Percentiles rank a stretch among this genome's conserved stretches.
These are phyloP conservation scores for Helotiales sp. DNA, from an alignment of 2,329 filamentous ascomycete genomes.

Conservation along the genomic window DNA sequence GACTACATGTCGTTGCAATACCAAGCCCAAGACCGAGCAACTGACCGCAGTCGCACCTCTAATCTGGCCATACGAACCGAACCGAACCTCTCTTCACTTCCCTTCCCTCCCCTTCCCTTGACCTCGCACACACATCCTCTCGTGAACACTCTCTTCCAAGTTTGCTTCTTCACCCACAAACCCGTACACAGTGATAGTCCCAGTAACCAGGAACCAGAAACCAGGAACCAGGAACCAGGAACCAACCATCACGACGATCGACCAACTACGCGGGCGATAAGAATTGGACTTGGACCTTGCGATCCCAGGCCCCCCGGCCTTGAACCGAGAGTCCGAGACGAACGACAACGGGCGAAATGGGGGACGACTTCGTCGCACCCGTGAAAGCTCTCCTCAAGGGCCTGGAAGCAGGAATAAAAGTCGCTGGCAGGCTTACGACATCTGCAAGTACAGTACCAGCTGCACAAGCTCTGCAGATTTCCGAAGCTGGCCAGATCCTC, in stretches of 20 bases:
- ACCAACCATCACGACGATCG: constrained; percentile 3
- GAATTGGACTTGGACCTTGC: constrained; percentile 13
- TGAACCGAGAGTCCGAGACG: not conserved
- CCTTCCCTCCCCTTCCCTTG: not conserved
- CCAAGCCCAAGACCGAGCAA: not conserved
- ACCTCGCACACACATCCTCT: not conserved
- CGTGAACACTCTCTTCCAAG: not conserved
- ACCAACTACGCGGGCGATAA: constrained; percentile 3
- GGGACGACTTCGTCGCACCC: constrained; percentile 35
- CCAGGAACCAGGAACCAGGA: not conserved
- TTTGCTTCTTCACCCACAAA: constrained; percentile 1
- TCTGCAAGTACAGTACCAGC: constrained; percentile 32
- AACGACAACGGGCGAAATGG: constrained; percentile 23
- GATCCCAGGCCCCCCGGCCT: constrained; percentile 6
- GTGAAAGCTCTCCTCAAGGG: constrained; percentile 40
- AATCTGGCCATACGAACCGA: not conserved
- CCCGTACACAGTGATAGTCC: not conserved
- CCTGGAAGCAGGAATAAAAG: constrained; percentile 38
- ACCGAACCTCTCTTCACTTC: too few relatives aligned
- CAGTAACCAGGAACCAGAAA: constrained; percentile 1
- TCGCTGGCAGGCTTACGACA: constrained; percentile 34
- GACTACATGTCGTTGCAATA: not conserved
- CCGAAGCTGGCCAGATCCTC: constrained; percentile 34
- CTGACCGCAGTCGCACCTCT: constrained; percentile 9
- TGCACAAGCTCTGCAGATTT: constrained; percentile 36